Percentiles rank a stretch among this genome's conserved stretches.
Evolutionary conservation across 148 eudicot species (phyloP).

Genomic region (Vaccinium darrowii): DNA sequence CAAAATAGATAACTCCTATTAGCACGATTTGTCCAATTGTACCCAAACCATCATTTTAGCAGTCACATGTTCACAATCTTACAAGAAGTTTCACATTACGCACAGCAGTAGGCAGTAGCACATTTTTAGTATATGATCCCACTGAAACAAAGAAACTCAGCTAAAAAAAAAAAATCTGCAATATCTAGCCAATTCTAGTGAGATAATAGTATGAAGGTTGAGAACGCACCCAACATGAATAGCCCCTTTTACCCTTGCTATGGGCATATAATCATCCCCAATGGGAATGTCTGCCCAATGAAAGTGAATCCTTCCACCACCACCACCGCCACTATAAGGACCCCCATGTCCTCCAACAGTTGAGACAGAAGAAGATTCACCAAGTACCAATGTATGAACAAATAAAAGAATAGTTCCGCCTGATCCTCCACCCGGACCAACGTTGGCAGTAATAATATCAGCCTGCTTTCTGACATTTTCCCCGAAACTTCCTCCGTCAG

Average conservation of each 20-base stretch:
- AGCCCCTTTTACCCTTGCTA: conserved; percentile 61
- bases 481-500: conserved; percentile 83
- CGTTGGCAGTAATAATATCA: conserved; percentile 22
- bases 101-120: background rate
- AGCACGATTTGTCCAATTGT: background rate
- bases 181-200: background rate
- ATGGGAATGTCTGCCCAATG: conserved; percentile 85
- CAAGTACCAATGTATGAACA: conserved; percentile 59
- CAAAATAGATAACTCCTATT: background rate
- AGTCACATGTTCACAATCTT: background rate
- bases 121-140: background rate
- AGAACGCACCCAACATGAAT: conserved; percentile 64
- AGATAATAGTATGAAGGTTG: background rate
- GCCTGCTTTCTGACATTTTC: conserved; percentile 37
- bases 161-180: background rate
- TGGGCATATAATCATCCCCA: conserved; percentile 81
- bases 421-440: conserved; percentile 93
- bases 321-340: conserved; percentile 87
- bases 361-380: conserved; percentile 61
- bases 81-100: background rate
- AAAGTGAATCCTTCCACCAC: conserved; percentile 93
- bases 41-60: background rate
- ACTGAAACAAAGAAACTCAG: background rate
- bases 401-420: conserved; percentile 96
- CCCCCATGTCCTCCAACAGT: conserved; percentile 86